Evolutionary conservation across 345 rosid species (phyloP).

Genomic region (Microthlaspi erraticum): DNA sequence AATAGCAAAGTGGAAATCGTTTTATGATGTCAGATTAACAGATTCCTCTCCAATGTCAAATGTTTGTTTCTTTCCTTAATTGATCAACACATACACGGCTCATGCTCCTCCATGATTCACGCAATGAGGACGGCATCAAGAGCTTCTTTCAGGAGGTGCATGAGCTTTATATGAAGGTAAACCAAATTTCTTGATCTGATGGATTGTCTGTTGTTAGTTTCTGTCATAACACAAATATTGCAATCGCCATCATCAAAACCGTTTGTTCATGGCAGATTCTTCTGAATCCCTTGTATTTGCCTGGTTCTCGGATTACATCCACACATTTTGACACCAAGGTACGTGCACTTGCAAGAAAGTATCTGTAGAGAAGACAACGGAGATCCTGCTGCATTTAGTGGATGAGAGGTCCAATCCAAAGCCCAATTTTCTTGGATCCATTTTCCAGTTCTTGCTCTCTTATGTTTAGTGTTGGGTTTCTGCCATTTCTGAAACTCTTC

Average conservation of each 20-base stretch:
- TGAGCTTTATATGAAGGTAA: conserved; percentile 49
- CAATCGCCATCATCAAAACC: background rate
- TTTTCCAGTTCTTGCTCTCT: too few relatives aligned
- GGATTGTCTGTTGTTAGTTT: background rate
- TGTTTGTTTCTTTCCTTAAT: conserved; percentile 57
- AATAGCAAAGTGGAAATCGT: background rate
- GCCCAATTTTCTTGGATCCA: conserved; percentile 1
- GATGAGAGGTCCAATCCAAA: background rate
- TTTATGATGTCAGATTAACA: background rate
- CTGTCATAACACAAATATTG: background rate
- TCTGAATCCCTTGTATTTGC: conserved; percentile 90
- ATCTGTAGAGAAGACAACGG: conserved; percentile 50
- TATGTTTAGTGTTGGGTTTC: background rate
- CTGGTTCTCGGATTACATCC: conserved; percentile 87
- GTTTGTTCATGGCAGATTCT: conserved; percentile 58
- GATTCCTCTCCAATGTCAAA: background rate
- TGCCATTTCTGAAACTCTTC: background rate
- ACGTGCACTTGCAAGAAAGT: conserved; percentile 92
- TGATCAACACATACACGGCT: conserved; percentile 71
- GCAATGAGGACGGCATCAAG: conserved; percentile 96
- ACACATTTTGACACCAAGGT: conserved; percentile 95
- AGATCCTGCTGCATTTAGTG: conserved; percentile 12
- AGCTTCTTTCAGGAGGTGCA: conserved; percentile 64
- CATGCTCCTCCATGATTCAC: conserved; percentile 96
- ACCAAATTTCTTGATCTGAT: background rate